Evolutionary conservation across 495 filamentous ascomycete species (phyloP).

Genomic region (Penicillium argentinense): DNA sequence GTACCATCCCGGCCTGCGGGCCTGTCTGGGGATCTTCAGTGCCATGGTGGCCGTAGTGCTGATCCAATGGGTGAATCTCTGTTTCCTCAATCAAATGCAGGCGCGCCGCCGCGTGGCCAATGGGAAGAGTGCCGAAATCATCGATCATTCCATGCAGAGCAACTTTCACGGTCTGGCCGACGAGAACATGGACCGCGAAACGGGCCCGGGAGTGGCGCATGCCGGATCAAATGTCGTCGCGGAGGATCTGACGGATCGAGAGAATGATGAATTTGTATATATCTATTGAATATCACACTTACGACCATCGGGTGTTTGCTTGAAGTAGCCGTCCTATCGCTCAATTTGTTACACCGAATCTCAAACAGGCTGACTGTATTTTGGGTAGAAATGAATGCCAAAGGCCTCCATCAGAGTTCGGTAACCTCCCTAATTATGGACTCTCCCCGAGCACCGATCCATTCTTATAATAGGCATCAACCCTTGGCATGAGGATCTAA

Average conservation of each 20-base stretch:
- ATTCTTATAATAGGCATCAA: no score
- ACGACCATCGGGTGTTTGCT: no score
- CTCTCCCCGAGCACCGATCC: no score
- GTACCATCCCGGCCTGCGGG: slow-evolving; percentile 56
- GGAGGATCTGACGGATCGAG: slow-evolving; percentile 59
- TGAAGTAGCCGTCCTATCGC: no score
- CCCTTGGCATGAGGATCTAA: no score
- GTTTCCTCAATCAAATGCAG: slow-evolving; percentile 55
- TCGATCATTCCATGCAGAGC: slow-evolving; percentile 56
- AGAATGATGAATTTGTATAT: slow-evolving; percentile 70
- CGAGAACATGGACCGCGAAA: slow-evolving; percentile 14
- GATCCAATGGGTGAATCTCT: slow-evolving; percentile 51
- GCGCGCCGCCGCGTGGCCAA: slow-evolving; percentile 50
- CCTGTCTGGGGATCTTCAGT: slow-evolving; percentile 57
- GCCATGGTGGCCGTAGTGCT: slow-evolving; percentile 48
- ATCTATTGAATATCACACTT: no score
- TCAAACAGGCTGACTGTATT: no score
- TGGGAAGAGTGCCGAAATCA: slow-evolving; percentile 56
- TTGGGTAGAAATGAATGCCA: no score
- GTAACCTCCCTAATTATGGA: no score
- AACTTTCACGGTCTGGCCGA: slow-evolving; percentile 27
- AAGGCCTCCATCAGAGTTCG: no score
- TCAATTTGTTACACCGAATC: no score
- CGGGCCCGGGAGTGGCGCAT: slow-evolving; percentile 16
- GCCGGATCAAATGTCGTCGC: slow-evolving; percentile 45